phyloP scores from a whole-genome alignment of 768 basidiomycete genomes.

The Floccularia luteovirens region DNA sequence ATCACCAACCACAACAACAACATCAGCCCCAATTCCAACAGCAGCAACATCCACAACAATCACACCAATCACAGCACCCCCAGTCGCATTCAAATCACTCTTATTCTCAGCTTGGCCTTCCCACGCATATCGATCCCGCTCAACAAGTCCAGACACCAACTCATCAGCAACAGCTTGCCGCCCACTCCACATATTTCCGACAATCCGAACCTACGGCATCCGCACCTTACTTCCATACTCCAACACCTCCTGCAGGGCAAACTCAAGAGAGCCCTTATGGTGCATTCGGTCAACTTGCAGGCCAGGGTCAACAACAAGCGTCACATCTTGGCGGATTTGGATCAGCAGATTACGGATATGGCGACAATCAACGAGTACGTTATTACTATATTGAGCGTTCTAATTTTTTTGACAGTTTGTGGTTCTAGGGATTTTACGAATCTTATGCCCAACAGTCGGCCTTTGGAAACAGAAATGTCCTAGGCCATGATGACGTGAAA shows the following conservation, averaged over 20 bases:
- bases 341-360: conserved; percentile 61
- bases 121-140: conserved; percentile 57
- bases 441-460: conserved; percentile 56
- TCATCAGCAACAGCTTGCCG: conserved; percentile 33
- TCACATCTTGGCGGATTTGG: conserved; percentile 51
- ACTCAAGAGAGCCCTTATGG: conserved; percentile 58
- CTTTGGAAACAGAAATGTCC: conserved; percentile 57
- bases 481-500: conserved; percentile 75
- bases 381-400: conserved; percentile 3
- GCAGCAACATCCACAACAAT: conserved; percentile 8
- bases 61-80: conserved; percentile 18
- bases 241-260: conserved; percentile 66
- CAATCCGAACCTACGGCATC: conserved; percentile 43
- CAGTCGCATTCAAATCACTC: conserved; percentile 41
- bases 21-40: conserved; percentile 8
- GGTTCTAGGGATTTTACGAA: conserved; percentile 65
- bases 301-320: conserved; percentile 51
- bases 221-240: conserved; percentile 67
- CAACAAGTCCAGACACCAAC: conserved; percentile 31
- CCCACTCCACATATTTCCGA: conserved; percentile 59
- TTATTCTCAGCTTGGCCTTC: conserved; percentile 60
- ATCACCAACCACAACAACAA: conserved; percentile 12
- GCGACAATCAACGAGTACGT: conserved; percentile 59
- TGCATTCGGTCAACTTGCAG: conserved; percentile 55
- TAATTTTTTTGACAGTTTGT: conserved; percentile 11